Evolutionary conservation across 352 stramenopile species (phyloP).

Genomic region (Phytophthora tubulina): DNA sequence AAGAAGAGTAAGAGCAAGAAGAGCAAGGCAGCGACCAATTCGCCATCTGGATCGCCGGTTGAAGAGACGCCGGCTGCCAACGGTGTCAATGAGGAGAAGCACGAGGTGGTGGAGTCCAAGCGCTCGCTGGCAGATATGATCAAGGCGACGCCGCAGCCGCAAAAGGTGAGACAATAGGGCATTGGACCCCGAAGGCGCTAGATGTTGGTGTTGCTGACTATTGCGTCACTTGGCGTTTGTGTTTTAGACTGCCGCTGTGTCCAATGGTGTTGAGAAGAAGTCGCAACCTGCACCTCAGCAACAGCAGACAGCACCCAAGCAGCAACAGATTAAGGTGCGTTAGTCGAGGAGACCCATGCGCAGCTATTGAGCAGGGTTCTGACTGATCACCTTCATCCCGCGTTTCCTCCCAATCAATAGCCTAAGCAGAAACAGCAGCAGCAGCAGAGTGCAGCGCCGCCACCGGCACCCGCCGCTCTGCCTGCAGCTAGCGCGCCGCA

Average conservation of each 20-base stretch:
- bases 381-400: constrained; percentile 23
- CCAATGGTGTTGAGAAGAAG: constrained; percentile 32
- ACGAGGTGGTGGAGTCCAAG: constrained; percentile 15
- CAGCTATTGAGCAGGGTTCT: constrained; percentile 3
- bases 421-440: constrained; percentile 26
- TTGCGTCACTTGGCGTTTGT: constrained; percentile 6
- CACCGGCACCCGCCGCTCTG: constrained; percentile 3
- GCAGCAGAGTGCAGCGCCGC: constrained; percentile 21
- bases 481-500: constrained; percentile 12
- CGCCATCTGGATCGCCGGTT: constrained; percentile 16
- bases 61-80: constrained; percentile 23
- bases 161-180: constrained; percentile 23
- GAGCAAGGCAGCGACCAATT: constrained; percentile 33
- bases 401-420: constrained; percentile 26
- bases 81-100: constrained; percentile 8
- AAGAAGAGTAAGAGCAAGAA: constrained; percentile 77
- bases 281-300: constrained; percentile 4
- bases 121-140: constrained; percentile 26
- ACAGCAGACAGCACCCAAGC: constrained; percentile 18
- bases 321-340: constrained; percentile 35
- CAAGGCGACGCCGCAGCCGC: constrained; percentile 19
- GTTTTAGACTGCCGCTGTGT: constrained; percentile 9
- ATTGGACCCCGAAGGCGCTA: background rate
- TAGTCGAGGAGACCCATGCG: background rate
- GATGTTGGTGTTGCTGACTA: constrained; percentile 16